Conservation (phyloP, 2,329 filamentous ascomycete species). For the Pseudogymnoascus sp. region DNA sequence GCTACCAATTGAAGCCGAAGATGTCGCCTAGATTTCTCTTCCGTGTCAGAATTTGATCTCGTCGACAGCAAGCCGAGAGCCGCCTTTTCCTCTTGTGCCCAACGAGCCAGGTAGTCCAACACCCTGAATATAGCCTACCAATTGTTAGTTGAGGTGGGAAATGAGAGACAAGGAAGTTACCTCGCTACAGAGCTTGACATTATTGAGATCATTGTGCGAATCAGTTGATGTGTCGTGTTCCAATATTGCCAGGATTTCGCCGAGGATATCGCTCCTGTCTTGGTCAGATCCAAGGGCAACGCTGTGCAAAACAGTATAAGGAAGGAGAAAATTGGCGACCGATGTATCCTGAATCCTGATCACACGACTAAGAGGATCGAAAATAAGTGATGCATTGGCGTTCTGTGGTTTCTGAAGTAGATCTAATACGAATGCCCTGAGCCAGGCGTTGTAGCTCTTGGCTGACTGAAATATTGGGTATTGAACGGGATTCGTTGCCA, state of each 20-base stretch:
- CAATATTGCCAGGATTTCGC: conserved; percentile 70
- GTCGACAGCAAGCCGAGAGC: conserved; percentile 10
- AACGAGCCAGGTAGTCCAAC: conserved; percentile 84
- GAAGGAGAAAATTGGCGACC: conserved; percentile 80
- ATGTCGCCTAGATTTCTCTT: neutral
- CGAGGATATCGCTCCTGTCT: conserved; percentile 57
- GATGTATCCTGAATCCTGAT: conserved; percentile 79
- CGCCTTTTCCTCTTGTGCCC: conserved; percentile 62
- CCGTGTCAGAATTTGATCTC: conserved; percentile 33
- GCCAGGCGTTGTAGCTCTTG: conserved; percentile 70
- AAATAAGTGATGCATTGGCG: conserved; percentile 66
- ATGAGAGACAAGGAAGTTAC: conserved; percentile 39
- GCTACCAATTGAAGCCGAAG: conserved; percentile 53
- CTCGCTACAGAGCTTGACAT: conserved; percentile 79
- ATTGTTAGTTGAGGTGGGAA: conserved; percentile 20
- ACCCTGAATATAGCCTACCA: conserved; percentile 75
- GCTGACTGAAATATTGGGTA: conserved; percentile 69
- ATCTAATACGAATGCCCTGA: conserved; percentile 72
- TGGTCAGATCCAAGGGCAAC: conserved; percentile 61
- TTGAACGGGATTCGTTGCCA: conserved; percentile 37
- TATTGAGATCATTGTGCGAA: conserved; percentile 58
- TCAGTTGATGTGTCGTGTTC: conserved; percentile 42
- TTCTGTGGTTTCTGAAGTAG: conserved; percentile 72
- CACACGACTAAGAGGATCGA: conserved; percentile 71
- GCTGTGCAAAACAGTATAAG: conserved; percentile 77